Evolutionary conservation across 2,329 filamentous ascomycete genomes (phyloP).

Genomic region (Davidsoniella neocaledoniae): DNA sequence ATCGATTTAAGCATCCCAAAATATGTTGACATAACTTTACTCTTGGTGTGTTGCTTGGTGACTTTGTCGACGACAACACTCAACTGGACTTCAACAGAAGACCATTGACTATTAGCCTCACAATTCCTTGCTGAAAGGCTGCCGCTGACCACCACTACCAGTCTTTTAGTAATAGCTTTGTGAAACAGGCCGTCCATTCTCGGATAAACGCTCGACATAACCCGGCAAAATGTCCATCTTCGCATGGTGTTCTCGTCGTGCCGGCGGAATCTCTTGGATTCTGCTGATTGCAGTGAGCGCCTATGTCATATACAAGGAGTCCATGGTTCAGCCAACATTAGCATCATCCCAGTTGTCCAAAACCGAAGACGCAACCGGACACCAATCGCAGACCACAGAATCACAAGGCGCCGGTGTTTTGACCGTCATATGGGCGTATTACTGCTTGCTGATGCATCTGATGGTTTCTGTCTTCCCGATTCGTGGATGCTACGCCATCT

Average conservation of each 20-base stretch:
- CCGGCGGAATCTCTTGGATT: slow-evolving; percentile 38
- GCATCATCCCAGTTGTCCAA: slow-evolving; percentile 20
- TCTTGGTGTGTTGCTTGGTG: no score
- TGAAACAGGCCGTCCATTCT: not conserved
- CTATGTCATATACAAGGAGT: slow-evolving; percentile 37
- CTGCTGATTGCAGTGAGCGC: slow-evolving; percentile 31
- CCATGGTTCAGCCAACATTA: slow-evolving; percentile 16
- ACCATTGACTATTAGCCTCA: no score
- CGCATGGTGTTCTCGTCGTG: slow-evolving; percentile 35
- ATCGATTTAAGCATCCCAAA: no score
- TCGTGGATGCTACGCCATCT: slow-evolving; percentile 44
- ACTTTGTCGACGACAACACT: no score
- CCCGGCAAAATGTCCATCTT: slow-evolving; percentile 32
- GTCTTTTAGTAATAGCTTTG: slow-evolving; percentile 6
- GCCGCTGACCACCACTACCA: no score
- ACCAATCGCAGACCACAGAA: slow-evolving; percentile 18
- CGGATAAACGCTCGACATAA: slow-evolving; percentile 8
- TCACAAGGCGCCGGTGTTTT: slow-evolving; percentile 29
- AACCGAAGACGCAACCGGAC: no score
- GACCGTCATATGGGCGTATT: slow-evolving; percentile 43
- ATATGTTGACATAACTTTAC: no score
- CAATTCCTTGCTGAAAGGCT: no score
- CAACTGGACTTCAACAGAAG: no score
- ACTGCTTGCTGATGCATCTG: slow-evolving; percentile 47
- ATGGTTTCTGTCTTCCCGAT: slow-evolving; percentile 47